Evolutionary conservation across 2,329 filamentous ascomycete genomes (phyloP).

Genomic region (Grosmannia penicillata): DNA sequence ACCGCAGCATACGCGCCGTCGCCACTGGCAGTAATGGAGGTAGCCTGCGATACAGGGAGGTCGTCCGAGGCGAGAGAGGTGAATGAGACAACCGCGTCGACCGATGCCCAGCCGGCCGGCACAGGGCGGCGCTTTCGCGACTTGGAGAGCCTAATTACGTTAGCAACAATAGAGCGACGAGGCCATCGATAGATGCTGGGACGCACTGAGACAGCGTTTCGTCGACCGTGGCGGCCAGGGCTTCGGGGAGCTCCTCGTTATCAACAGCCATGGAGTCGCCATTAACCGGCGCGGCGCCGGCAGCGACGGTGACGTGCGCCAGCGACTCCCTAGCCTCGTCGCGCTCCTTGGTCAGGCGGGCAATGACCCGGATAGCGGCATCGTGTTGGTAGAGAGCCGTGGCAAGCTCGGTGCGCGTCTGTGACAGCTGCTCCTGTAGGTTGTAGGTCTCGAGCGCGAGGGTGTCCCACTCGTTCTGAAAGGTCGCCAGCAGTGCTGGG

Average conservation of each 20-base stretch:
- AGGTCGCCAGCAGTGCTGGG: constrained; percentile 80
- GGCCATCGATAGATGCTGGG: no score
- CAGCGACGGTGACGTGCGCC: constrained; percentile 62
- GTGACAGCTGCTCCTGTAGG: constrained; percentile 72
- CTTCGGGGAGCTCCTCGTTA: constrained; percentile 57
- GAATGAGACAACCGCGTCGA: constrained; percentile 49
- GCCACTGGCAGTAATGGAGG: constrained; percentile 35
- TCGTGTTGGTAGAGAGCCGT: constrained; percentile 94
- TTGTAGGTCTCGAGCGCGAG: constrained; percentile 85
- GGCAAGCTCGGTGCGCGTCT: constrained; percentile 85
- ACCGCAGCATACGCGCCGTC: constrained; percentile 48
- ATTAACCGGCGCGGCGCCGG: constrained; percentile 22
- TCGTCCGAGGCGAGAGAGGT: constrained; percentile 28
- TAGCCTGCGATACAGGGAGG: constrained; percentile 31
- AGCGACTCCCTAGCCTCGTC: constrained; percentile 86
- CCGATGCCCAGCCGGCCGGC: constrained; percentile 70
- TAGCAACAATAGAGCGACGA: no score
- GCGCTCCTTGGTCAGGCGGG: constrained; percentile 74
- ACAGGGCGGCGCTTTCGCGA: constrained; percentile 79
- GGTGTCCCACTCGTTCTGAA: constrained; percentile 98
- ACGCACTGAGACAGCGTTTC: constrained; percentile 66
- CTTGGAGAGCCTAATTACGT: constrained; percentile 54
- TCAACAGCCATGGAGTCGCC: constrained; percentile 87
- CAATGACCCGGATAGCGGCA: constrained; percentile 90
- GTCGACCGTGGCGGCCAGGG: constrained; percentile 59